Percentiles rank a stretch among this genome's conserved stretches.
phyloP scores from a whole-genome alignment of 352 stramenopile species.

The Pelagophyceae sp. region DNA sequence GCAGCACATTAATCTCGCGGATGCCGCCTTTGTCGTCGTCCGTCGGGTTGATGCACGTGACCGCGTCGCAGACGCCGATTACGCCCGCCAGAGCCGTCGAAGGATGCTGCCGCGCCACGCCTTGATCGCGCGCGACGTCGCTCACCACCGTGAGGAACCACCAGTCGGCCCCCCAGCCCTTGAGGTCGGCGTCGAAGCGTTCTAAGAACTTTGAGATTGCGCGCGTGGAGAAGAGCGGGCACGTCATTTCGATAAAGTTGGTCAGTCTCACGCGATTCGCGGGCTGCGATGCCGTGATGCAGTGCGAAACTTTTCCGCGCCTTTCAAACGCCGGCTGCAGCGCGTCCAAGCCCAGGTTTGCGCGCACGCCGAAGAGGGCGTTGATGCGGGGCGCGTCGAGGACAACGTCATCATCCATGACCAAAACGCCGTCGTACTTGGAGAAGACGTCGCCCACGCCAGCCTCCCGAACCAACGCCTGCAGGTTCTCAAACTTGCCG shows the following conservation, averaged over 20 bases:
- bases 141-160: not conserved
- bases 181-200: conserved; percentile 8
- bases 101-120: not conserved
- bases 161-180: conserved; percentile 15
- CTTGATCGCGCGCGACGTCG: not conserved
- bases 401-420: conserved; percentile 11
- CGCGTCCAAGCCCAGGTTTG: not conserved
- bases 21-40: conserved; percentile 1
- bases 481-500: conserved; percentile 15
- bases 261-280: not conserved
- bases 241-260: conserved; percentile 13
- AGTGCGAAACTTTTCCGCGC: not conserved
- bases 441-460: not conserved
- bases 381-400: conserved; percentile 17
- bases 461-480: not conserved
- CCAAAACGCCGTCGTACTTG: not conserved
- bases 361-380: not conserved
- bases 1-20: conserved; percentile 10
- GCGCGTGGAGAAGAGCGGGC: not conserved
- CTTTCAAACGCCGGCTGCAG: conserved; percentile 1
- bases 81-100: not conserved
- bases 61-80: not conserved
- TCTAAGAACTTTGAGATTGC: not conserved
- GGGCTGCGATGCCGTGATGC: not conserved
- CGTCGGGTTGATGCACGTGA: conserved; percentile 15